Base-by-base conservation (phyloP, 1,139 yeast genomes). In the Debaryomyces singareniensis region DNA sequence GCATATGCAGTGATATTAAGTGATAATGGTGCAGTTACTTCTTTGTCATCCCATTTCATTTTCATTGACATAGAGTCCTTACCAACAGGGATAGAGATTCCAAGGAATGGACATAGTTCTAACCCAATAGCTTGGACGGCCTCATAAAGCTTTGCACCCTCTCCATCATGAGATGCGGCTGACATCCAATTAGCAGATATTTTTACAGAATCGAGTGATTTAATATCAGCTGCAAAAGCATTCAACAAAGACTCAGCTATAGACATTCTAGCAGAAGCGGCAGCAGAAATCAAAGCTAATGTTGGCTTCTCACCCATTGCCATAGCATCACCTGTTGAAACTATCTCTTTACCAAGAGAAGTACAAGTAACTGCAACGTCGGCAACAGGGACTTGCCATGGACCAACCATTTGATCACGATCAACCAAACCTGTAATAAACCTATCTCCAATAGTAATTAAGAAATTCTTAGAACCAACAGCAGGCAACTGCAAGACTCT, bases 351-450 rank as follows among this genome's bases (percentile, higher is more conserved):
- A 45, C 95, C 96, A 32, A 86, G 71, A 2, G 96, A 84, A 0
- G 97, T 81, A 36, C 85, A 81, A 13, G 98, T 89, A 33, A 91
- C 96, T 58, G 96, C 98, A 35, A 87, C 96, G 55, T 93, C 97
- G n/a, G 98, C 93, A 15, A 93, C 98, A 26, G 99, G 98, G 4
- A 83, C 89, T 68, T 93, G 99, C 97, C 98, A 93, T 50, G 98
- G 98, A 27, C 99, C 99, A 37, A 93, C 97, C 82, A 89, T 82
- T 65, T 93, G 99, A 55, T 93, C 99, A 54, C 98, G 80, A 49
- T 94, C 97, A 39, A 91, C 84, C 45, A 93, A 73, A 29, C 99
- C 99, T 25, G 97, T 91, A 37, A 93, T 93, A 18, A 93, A 75
- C 62, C 99, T 79, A 55, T 93, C 99, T 57, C 96, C 98, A 55